Base-by-base conservation (phyloP, 2,329 filamentous ascomycete species). In the Hymenoscyphus linearis region DNA sequence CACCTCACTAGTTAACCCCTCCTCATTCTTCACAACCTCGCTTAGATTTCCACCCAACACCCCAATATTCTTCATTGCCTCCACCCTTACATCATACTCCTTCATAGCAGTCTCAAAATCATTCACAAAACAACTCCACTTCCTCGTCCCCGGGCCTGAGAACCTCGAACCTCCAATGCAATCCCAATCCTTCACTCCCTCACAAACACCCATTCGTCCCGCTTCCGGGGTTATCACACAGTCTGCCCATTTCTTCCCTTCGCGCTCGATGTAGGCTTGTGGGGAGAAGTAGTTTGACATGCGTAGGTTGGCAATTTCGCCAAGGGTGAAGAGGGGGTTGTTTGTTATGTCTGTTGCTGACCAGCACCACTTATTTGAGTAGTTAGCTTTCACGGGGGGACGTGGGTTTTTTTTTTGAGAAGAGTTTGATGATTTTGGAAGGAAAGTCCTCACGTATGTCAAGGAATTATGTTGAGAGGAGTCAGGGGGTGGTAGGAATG, bases 211-310 rank as follows among this genome's bases (percentile, higher is more conserved):
- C 60, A 72, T 65, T 22, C 64, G 25, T 10, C 61, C 62, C 50
- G 61, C 64, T 52, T 70, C 66, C 2, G 70, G 69, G 25, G 69
- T 71, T 13, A 72, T 59, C 4, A 35, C 53, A 58, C 70, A 72
- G 26, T 68, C 60, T 2, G 67, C 68, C 57, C 66, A 72, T 7
- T 57, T 40, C 35, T 63, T 60, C 1, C 69, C 69, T 50, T 68
- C 62, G 5, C 67, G 35, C 2, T 62, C 65, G 4, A 71, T 57
- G 52, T 69, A 66, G 1, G 69, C 70, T 2, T 63, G n/a, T 1
- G 59, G 44, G 25, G 54, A 52, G 52, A 70, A 70, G 53, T 70
- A 71, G 40, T 68, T 60, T 37, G 68, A 61, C 26, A 69, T 61
- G 57, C 66, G 58, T 0, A 71, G 52, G n/a, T 60, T 60, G 22